A percentile compares a stretch with the other conserved stretches of the same genome.
Evolutionary conservation across 192 early-diverging fungal genomes (phyloP).

Genomic region (Coemansia sp.): DNA sequence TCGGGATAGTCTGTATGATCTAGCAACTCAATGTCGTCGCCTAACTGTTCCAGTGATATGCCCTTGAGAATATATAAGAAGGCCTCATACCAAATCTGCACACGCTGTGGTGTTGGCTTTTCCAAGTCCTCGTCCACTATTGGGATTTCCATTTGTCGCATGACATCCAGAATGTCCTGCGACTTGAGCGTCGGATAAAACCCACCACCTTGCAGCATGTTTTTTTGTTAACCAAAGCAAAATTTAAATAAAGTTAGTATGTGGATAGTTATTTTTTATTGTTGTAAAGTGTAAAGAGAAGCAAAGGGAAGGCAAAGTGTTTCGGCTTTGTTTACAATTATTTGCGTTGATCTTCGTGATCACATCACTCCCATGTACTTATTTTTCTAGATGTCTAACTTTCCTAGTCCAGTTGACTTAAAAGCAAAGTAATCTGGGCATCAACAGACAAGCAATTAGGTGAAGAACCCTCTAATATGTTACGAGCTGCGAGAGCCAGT

Average conservation of each 20-base stretch:
- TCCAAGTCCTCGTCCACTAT: conserved; percentile 70
- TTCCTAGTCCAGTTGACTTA: neutral
- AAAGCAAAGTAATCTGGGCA: conserved; percentile 5
- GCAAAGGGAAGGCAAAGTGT: neutral
- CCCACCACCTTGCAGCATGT: conserved; percentile 35
- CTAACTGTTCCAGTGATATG: conserved; percentile 57
- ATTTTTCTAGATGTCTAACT: neutral
- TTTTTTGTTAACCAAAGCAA: neutral
- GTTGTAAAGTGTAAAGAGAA: neutral
- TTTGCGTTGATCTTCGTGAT: neutral
- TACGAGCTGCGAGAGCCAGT: conserved; percentile 3
- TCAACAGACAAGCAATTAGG: neutral
- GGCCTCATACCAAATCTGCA: conserved; percentile 69
- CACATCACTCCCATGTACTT: neutral
- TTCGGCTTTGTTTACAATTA: neutral
- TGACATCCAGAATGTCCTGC: conserved; percentile 70
- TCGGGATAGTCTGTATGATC: conserved; percentile 57
- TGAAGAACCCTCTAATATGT: neutral
- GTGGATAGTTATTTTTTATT: neutral
- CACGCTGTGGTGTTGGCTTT: conserved; percentile 67
- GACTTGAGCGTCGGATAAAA: conserved; percentile 72
- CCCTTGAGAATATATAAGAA: conserved; percentile 72
- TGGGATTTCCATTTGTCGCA: conserved; percentile 74
- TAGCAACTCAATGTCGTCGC: conserved; percentile 30
- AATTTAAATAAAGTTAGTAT: neutral